These are phyloP conservation scores for Vitis hybrid DNA, from an alignment of 177 flowering plant species.

Conservation along the genomic window DNA sequence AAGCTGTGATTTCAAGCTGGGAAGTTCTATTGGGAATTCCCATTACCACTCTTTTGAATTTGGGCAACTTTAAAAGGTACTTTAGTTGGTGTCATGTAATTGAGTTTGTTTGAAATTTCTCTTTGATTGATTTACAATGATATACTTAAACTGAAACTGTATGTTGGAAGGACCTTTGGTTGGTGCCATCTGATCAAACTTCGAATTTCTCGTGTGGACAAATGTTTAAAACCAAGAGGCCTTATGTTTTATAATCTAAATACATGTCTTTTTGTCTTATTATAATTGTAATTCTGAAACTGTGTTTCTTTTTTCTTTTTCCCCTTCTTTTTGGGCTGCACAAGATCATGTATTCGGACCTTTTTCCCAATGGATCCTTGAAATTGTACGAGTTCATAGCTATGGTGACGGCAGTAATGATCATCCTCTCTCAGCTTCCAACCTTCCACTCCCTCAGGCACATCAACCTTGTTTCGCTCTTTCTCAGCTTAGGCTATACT, in stretches of 20 bases:
- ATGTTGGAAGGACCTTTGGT: no score
- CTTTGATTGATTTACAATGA: no score
- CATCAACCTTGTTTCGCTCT: slow-evolving; percentile 72
- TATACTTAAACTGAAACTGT: no score
- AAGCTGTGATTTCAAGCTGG: neutral
- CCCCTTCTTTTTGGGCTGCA: slow-evolving; percentile 2
- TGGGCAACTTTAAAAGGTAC: neutral
- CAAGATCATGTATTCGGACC: slow-evolving; percentile 73
- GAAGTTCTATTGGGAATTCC: neutral
- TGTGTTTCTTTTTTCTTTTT: neutral
- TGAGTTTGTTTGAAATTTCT: no score
- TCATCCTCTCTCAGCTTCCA: slow-evolving; percentile 84
- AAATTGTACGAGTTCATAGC: slow-evolving; percentile 84
- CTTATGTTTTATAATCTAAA: no score
- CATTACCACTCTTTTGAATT: neutral
- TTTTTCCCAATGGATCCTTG: slow-evolving; percentile 70
- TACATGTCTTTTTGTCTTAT: neutral
- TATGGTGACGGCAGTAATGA: slow-evolving; percentile 82
- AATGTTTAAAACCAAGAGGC: no score
- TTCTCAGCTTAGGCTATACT: slow-evolving; percentile 89
- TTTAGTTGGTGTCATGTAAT: neutral
- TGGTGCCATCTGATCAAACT: no score
- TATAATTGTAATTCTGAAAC: neutral
- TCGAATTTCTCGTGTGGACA: no score
- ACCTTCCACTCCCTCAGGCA: slow-evolving; percentile 91